These are phyloP conservation scores for Penicillium subrubescens DNA, from an alignment of 495 filamentous ascomycete genomes.

Conservation along the genomic window DNA sequence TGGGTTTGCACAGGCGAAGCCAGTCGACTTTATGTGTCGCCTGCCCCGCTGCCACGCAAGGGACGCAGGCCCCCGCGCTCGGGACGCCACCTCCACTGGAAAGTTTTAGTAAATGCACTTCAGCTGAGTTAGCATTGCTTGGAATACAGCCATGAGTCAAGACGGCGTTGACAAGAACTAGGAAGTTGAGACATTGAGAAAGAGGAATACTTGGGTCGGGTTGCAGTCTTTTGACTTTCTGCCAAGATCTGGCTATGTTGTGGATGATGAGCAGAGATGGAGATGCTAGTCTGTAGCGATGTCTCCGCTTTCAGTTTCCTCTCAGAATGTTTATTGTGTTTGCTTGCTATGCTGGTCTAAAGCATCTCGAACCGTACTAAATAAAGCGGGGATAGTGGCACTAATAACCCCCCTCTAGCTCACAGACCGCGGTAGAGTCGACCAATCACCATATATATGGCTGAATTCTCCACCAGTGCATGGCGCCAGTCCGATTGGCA, in stretches of 20 bases:
- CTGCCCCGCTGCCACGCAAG: conserved; percentile 19
- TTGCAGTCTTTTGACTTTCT: neutral
- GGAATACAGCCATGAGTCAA: neutral
- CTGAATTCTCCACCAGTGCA: conserved; percentile 6
- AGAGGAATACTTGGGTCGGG: neutral
- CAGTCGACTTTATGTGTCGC: neutral
- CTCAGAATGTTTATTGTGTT: neutral
- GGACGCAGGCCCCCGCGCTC: conserved; percentile 6
- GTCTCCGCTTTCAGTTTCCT: too few relatives aligned
- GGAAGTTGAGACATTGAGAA: neutral
- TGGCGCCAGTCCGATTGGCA: conserved; percentile 12
- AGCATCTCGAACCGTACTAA: neutral
- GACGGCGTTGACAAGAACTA: neutral
- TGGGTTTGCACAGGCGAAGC: conserved; percentile 9
- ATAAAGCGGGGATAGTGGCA: neutral
- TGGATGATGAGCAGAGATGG: neutral
- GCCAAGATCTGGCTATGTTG: neutral
- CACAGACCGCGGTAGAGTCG: neutral
- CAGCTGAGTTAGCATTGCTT: neutral
- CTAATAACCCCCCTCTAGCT: neutral
- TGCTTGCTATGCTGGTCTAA: neutral
- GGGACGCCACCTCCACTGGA: conserved; percentile 11
- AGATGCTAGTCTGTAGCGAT: too few relatives aligned
- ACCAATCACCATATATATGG: neutral
- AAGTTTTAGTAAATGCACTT: neutral